These are phyloP conservation scores for Verticillium dahliae DNA, from an alignment of 2,329 filamentous ascomycete species.

Conservation along the genomic window DNA sequence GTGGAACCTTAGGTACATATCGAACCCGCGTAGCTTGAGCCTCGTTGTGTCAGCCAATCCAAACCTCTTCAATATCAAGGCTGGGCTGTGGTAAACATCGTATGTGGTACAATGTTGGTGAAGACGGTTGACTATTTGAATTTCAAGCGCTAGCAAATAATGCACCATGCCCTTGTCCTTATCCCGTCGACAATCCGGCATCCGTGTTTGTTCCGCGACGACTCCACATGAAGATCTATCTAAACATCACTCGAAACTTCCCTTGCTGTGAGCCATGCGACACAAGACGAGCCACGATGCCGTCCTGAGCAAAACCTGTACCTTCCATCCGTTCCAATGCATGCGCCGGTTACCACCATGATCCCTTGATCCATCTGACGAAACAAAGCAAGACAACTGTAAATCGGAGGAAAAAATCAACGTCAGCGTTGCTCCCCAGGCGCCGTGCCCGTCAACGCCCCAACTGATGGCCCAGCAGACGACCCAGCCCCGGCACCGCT, in stretches of 20 bases:
- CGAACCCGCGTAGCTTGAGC: too few species aligned
- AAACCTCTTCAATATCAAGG: neutral
- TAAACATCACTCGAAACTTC: neutral
- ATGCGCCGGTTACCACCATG: neutral
- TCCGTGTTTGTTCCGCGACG: neutral
- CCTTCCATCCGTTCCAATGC: neutral
- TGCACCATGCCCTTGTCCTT: neutral
- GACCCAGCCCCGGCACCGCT: neutral
- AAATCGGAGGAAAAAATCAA: neutral
- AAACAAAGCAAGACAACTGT: neutral
- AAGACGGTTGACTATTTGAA: neutral
- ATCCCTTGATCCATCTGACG: neutral
- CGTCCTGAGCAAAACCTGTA: neutral
- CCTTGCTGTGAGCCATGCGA: neutral
- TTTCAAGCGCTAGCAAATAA: neutral
- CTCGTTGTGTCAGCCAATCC: neutral
- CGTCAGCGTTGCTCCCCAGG: neutral
- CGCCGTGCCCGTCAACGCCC: neutral
- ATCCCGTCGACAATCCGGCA: neutral
- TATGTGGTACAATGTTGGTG: too few species aligned
- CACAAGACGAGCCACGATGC: neutral
- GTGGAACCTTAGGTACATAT: neutral
- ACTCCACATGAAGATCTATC: neutral
- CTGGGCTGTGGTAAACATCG: too few species aligned
- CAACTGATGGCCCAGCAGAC: neutral